Base-by-base conservation (phyloP, 140 eudicot genomes). In the Cichorium intybus region DNA sequence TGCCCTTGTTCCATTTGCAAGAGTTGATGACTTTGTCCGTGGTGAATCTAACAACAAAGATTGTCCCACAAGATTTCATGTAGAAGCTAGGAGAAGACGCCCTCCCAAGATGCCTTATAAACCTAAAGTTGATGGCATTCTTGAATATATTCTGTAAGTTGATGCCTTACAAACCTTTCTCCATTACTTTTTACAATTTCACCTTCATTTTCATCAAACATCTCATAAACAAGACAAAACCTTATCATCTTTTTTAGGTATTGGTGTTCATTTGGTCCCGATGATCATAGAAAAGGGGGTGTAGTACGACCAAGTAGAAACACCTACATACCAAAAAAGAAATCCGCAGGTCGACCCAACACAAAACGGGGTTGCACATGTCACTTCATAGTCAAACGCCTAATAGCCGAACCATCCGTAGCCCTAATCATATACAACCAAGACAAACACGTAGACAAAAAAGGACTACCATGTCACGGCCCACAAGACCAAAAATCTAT, bases 181-280 rank as follows among this genome's bases (percentile, higher is more conserved):
- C n/a, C n/a, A n/a, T n/a, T n/a, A n/a, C n/a, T n/a, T n/a, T n/a
- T n/a, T n/a, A n/a, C n/a, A n/a, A n/a, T n/a, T n/a, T n/a, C n/a
- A n/a, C n/a, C n/a, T n/a, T n/a, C n/a, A n/a, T n/a, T n/a, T n/a
- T n/a, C n/a, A n/a, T n/a, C n/a, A n/a, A n/a, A n/a, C n/a, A n/a
- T n/a, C n/a, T n/a, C n/a, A n/a, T n/a, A n/a, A n/a, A n/a, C n/a
- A n/a, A n/a, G n/a, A n/a, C n/a, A n/a, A n/a, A n/a, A n/a, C n/a
- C 10, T 17, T 20, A 18, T 24, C 18, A 15, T 22, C 27, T 24
- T 79, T 6, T 74, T 28, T 79, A 91, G 97, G 85, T 91, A 91
- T 64, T 87, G 97, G 97, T 91, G 97, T 61, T 91, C 97, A 58
- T 91, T 91, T 81, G 97, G 97, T 5, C 97, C 96, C 3, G 96